Percentiles rank a stretch among this genome's conserved stretches.
Conservation (phyloP, 2,329 filamentous ascomycete species). For the Diplodia scrobiculata region DNA sequence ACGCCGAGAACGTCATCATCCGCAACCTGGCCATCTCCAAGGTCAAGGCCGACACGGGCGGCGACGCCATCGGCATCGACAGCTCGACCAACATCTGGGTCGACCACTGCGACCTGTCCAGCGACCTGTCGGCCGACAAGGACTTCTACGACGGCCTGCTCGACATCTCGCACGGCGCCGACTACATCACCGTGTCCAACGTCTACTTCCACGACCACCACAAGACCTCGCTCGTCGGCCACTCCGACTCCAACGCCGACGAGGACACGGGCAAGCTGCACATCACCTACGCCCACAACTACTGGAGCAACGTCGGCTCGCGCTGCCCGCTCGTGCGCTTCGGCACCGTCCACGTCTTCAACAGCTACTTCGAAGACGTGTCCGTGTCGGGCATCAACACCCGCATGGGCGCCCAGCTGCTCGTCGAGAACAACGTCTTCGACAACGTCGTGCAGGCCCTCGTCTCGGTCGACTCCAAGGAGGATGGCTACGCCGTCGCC, state of each 20-base stretch:
- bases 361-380: slow-evolving; percentile 49
- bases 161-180: slow-evolving; percentile 64
- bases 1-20: slow-evolving; percentile 61
- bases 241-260: slow-evolving; percentile 58
- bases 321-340: slow-evolving; percentile 66
- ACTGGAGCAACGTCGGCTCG: slow-evolving; percentile 65
- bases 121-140: slow-evolving; percentile 64
- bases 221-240: slow-evolving; percentile 63
- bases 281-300: slow-evolving; percentile 69
- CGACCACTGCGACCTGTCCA: slow-evolving; percentile 67
- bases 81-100: slow-evolving; percentile 60
- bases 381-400: slow-evolving; percentile 48
- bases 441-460: slow-evolving; percentile 62
- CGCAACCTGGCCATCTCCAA: slow-evolving; percentile 63
- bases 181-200: slow-evolving; percentile 61
- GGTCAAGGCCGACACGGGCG: slow-evolving; percentile 55
- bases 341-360: slow-evolving; percentile 65
- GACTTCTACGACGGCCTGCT: slow-evolving; percentile 65
- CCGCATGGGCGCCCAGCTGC: slow-evolving; percentile 49
- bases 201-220: slow-evolving; percentile 61
- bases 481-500: slow-evolving; percentile 52
- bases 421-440: slow-evolving; percentile 54
- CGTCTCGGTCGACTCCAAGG: slow-evolving; percentile 60
- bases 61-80: slow-evolving; percentile 64
- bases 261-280: slow-evolving; percentile 64